Conservation (phyloP, 164 flowering plant genomes). For the Akebia trifoliata region DNA sequence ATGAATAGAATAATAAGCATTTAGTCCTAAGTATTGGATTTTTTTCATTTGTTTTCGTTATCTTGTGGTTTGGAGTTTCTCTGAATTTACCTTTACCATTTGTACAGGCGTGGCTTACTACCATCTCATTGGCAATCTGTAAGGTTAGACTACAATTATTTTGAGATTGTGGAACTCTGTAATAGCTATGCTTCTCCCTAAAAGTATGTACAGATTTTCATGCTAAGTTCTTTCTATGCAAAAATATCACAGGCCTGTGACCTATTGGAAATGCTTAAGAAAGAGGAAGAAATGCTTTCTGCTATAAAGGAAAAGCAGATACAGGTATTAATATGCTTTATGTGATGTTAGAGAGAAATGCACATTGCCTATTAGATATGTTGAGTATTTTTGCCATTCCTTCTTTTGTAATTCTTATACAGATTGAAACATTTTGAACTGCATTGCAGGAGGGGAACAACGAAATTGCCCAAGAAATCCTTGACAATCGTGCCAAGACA, state of each 20-base stretch:
- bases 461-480: slow-evolving; percentile 45
- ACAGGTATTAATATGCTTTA: slow-evolving; percentile 45
- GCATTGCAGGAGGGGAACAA: slow-evolving; percentile 58
- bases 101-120: slow-evolving; percentile 87
- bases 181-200: not conserved
- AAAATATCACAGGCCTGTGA: slow-evolving; percentile 62
- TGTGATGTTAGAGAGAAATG: not conserved
- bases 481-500: slow-evolving; percentile 71
- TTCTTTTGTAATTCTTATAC: not conserved
- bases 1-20: no score
- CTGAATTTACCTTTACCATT: not conserved
- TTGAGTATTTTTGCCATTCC: not conserved
- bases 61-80: not conserved
- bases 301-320: slow-evolving; percentile 65
- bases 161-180: not conserved
- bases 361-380: not conserved
- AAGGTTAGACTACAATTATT: slow-evolving; percentile 54
- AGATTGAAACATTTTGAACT: not conserved
- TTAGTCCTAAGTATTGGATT: not conserved
- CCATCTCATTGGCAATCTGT: slow-evolving; percentile 80
- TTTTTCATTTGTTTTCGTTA: not conserved
- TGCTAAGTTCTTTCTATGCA: not conserved
- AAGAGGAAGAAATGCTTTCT: slow-evolving; percentile 90
- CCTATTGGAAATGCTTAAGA: slow-evolving; percentile 88
- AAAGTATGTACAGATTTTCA: not conserved